Conservation (phyloP, 805 yeast species). For the Kuraishia hungarica region DNA sequence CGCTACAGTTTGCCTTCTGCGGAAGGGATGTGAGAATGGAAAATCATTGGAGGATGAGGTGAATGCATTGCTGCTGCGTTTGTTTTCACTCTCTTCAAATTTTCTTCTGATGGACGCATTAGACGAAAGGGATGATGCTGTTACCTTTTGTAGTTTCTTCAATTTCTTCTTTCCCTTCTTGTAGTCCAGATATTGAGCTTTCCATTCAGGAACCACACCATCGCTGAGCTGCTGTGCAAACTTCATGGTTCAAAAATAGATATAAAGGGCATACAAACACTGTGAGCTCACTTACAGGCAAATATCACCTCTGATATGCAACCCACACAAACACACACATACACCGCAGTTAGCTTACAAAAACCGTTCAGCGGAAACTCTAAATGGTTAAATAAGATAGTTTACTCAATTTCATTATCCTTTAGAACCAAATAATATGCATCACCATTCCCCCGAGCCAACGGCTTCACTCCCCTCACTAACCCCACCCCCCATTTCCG, state of each 20-base stretch:
- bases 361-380: too few species aligned
- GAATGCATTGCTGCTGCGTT: background rate
- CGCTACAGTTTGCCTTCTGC: background rate
- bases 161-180: conserved; percentile 36
- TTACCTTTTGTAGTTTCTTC: conserved; percentile 18
- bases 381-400: too few species aligned
- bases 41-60: background rate
- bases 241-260: conserved; percentile 38
- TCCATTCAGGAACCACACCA: conserved; percentile 83
- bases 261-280: background rate
- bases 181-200: conserved; percentile 68
- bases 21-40: background rate
- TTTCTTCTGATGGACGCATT: background rate
- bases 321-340: background rate
- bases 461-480: too few species aligned
- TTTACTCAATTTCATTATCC: too few species aligned
- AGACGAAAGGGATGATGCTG: background rate
- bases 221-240: conserved; percentile 61
- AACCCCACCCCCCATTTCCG: background rate
- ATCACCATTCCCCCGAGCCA: too few species aligned
- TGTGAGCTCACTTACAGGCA: background rate
- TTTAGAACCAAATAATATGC: too few species aligned
- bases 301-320: background rate
- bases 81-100: background rate
- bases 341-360: background rate